A percentile compares a stretch with the other conserved stretches of the same genome.
Conservation (phyloP, 2,329 filamentous ascomycete species). For the Sarocladium brachiariae region DNA sequence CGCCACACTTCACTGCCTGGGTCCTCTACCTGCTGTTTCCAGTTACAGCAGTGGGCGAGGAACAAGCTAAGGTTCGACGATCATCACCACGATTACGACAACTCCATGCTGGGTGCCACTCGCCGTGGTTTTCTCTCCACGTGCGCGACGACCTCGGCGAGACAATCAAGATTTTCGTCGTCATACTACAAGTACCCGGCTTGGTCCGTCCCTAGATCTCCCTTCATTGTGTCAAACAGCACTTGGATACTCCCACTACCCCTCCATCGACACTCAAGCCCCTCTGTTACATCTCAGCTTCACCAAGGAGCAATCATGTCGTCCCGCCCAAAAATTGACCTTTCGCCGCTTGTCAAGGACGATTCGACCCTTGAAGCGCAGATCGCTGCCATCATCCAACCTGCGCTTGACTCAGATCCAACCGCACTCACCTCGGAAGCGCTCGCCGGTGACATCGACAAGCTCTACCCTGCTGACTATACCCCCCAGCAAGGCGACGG, state of each 20-base stretch:
- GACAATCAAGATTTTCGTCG: neutral
- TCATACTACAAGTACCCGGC: neutral
- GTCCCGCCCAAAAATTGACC: constrained; percentile 1
- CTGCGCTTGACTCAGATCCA: constrained; percentile 16
- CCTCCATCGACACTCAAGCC: neutral
- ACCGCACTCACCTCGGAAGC: constrained; percentile 15
- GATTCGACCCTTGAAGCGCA: constrained; percentile 12
- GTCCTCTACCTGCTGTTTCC: no score
- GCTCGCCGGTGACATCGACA: constrained; percentile 19
- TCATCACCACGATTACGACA: neutral
- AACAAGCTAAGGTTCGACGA: neutral
- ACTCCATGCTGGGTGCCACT: neutral
- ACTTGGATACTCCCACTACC: neutral
- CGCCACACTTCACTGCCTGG: no score
- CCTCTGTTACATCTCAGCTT: neutral
- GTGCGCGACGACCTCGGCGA: neutral
- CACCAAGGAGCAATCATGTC: neutral
- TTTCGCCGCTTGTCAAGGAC: neutral
- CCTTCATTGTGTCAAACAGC: no score
- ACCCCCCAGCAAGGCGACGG: constrained; percentile 14
- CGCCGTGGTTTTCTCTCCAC: neutral
- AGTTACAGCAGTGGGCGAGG: neutral
- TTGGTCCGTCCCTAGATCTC: no score
- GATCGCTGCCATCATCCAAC: constrained; percentile 19
- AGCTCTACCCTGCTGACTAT: constrained; percentile 16